Conservation (phyloP, 1,139 yeast species). For the Geotrichum candidum region DNA sequence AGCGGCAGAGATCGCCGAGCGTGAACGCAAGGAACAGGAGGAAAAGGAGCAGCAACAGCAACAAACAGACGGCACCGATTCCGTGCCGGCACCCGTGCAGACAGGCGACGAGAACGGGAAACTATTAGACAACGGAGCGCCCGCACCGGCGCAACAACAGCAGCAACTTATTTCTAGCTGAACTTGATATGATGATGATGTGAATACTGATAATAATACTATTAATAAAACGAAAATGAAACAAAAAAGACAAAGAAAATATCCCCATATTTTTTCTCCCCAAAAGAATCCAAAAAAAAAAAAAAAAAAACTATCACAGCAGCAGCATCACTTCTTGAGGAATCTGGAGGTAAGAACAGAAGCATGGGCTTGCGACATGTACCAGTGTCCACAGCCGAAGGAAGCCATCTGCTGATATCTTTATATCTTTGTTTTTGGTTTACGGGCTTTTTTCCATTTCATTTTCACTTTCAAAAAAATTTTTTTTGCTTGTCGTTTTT, state of each 20-base stretch:
- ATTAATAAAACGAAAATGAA: neutral
- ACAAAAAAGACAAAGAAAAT: too few species aligned
- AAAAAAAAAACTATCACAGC: neutral
- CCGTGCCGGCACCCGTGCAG: neutral
- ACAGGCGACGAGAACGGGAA: neutral
- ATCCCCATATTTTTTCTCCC: neutral
- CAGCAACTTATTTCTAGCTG: slow-evolving; percentile 1
- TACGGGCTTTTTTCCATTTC: neutral
- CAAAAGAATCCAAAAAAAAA: too few species aligned
- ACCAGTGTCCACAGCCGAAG: neutral
- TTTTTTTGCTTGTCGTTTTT: too few species aligned
- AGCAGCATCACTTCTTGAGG: neutral
- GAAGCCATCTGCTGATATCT: neutral
- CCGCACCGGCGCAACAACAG: slow-evolving; percentile 1
- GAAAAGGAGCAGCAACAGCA: neutral
- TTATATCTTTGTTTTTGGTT: neutral
- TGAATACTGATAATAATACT: neutral
- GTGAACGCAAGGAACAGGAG: slow-evolving; percentile 49
- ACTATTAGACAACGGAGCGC: neutral
- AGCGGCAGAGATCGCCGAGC: slow-evolving; percentile 92
- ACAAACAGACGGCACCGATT: neutral
- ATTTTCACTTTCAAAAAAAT: too few species aligned
- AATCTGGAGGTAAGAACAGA: neutral
- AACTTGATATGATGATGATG: neutral
- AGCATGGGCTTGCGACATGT: neutral